phyloP scores from a whole-genome alignment of 371 early-diverging fungal genomes.

The Mucor mucedo region DNA sequence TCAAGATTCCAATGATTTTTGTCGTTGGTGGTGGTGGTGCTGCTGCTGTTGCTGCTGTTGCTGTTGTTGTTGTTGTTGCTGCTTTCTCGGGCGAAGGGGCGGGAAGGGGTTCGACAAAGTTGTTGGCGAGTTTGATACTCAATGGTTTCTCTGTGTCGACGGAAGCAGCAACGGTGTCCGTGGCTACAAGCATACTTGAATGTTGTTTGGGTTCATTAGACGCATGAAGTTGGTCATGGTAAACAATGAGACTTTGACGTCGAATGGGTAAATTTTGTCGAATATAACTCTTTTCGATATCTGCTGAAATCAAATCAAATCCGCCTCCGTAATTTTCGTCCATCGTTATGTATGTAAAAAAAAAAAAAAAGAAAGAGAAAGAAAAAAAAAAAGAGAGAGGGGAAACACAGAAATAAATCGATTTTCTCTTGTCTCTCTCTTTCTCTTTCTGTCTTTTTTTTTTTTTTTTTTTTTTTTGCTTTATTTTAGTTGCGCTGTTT shows the following conservation, averaged over 20 bases:
- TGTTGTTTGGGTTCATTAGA: slow-evolving; percentile 4
- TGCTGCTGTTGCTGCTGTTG: background rate
- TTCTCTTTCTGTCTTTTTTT: too few species aligned
- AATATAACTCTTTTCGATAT: slow-evolving; percentile 41
- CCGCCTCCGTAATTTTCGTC: background rate
- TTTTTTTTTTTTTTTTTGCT: too few species aligned
- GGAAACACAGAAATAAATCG: too few species aligned
- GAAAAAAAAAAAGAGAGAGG: too few species aligned
- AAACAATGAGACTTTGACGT: slow-evolving; percentile 42
- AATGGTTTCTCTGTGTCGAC: background rate
- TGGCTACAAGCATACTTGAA: background rate
- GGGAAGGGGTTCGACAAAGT: background rate
- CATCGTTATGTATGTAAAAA: background rate
- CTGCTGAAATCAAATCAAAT: slow-evolving; percentile 13
- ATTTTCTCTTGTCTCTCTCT: too few species aligned
- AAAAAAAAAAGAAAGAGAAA: too few species aligned
- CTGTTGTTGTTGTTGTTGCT: background rate
- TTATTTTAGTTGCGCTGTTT: too few species aligned
- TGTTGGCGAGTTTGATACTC: slow-evolving; percentile 5
- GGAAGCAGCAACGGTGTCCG: background rate
- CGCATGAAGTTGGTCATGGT: slow-evolving; percentile 6
- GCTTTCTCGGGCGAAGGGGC: background rate
- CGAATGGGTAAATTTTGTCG: slow-evolving; percentile 50
- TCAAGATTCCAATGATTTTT: slow-evolving; percentile 16
- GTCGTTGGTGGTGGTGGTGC: background rate